Conservation (phyloP, 345 rosid species). For the Citrus cavaleriei region DNA sequence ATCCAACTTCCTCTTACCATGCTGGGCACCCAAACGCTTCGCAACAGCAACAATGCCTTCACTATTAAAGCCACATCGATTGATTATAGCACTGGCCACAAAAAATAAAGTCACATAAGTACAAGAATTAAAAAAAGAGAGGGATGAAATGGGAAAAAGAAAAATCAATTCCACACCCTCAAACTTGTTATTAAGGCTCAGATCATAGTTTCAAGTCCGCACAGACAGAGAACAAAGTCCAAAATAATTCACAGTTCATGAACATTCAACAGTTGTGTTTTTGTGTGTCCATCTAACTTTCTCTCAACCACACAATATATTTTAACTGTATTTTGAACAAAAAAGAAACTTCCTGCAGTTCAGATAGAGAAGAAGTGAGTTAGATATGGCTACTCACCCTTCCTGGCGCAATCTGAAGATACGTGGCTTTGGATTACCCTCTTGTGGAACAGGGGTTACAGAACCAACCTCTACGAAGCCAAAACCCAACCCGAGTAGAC, state of each 20-base stretch:
- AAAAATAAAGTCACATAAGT: background rate
- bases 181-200: background rate
- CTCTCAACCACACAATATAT: background rate
- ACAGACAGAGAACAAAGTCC: background rate
- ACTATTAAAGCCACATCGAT: slow-evolving; percentile 94
- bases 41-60: slow-evolving; percentile 97
- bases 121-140: background rate
- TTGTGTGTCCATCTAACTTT: background rate
- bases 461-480: slow-evolving; percentile 99
- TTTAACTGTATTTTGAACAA: background rate
- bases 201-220: background rate
- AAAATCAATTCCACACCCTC: background rate
- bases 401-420: slow-evolving; percentile 81
- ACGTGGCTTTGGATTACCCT: slow-evolving; percentile 92
- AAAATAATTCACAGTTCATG: background rate
- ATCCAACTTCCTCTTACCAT: slow-evolving; percentile 90
- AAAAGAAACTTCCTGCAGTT: background rate
- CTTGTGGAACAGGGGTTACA: slow-evolving; percentile 94
- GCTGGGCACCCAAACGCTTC: slow-evolving; percentile 93
- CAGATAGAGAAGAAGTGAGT: background rate
- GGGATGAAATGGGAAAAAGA: background rate
- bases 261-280: background rate
- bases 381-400: slow-evolving; percentile 49
- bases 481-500: slow-evolving; percentile 84
- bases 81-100: slow-evolving; percentile 79